Evolutionary conservation across 1,139 yeast species (phyloP), one percentile per base, ranked within the genome.

Genomic region (Candida dubliniensis): DNA sequence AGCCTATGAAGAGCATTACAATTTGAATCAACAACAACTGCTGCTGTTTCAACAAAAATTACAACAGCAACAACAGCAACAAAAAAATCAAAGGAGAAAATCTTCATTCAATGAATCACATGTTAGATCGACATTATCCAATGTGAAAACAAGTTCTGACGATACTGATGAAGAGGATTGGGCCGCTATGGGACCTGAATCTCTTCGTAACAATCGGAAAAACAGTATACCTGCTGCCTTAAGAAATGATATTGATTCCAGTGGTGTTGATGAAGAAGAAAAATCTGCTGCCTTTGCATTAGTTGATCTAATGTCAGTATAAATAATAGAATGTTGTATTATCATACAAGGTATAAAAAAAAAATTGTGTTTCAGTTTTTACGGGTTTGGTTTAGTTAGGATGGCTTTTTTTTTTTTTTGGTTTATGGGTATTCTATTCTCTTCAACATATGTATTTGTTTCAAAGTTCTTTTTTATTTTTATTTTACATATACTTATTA

Each of bases 121-220:
- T 48, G 58, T 74, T 4, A 55, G 79, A 36, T 66, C 73, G 2
- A 74, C 78, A 1, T 61, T 74, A 42, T 58, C 67, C 37, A 37
- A 40, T 26, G 41, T 45, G 26, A 43, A 41, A 14, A 18, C 41
- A 36, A 35, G 38, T 25, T 39, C 46, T 5, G 43, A 43, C 31
- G 54, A 87, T 56, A 88, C 96, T 0, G 98, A 90, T 64, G 97
- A 91, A 59, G 98, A 90, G 62, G 97, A 90, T 64, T 90, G 98
- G 98, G 87, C 83, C 50, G 71, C 89, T 0, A 84, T 90, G 43
- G 97, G 96, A 1, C 89, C 96, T 0, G 84, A 76, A 38, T 66
- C 76, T 37, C 63, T 84, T 42, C 64, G 85, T 40, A 71, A 66
- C 5, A 18, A 18, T 34, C 64, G 61, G 11, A 42, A 41, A 38